A percentile compares a stretch with the other conserved stretches of the same genome.
Conservation (phyloP, 805 yeast genomes). For the Schwanniomyces vanrijiae region DNA sequence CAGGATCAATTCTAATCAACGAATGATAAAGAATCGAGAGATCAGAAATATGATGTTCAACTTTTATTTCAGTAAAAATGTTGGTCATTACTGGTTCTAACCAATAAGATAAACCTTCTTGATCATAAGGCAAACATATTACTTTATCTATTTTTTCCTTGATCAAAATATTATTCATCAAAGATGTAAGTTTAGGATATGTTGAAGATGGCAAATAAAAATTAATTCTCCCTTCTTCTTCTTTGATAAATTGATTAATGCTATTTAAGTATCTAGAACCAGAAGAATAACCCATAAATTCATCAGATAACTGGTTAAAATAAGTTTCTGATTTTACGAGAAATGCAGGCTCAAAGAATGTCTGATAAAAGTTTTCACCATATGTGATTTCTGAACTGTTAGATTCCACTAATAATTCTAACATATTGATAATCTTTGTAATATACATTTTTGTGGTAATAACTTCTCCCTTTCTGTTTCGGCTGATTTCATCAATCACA, state of each 20-base stretch:
- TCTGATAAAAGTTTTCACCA: slow-evolving; percentile 62
- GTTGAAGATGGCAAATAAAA: slow-evolving; percentile 57
- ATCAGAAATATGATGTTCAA: slow-evolving; percentile 31
- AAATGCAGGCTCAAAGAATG: slow-evolving; percentile 66
- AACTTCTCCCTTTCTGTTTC: slow-evolving; percentile 53
- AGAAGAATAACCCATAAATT: slow-evolving; percentile 39
- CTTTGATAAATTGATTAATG: slow-evolving; percentile 52
- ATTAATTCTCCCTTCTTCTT: slow-evolving; percentile 59
- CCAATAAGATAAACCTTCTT: slow-evolving; percentile 62
- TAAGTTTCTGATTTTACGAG: slow-evolving; percentile 54
- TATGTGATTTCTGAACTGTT: slow-evolving; percentile 22
- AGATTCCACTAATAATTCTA: slow-evolving; percentile 59
- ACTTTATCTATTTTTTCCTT: slow-evolving; percentile 56
- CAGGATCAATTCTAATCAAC: slow-evolving; percentile 53
- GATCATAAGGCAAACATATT: slow-evolving; percentile 43
- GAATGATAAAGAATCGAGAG: slow-evolving; percentile 50
- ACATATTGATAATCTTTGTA: slow-evolving; percentile 64
- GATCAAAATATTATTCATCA: slow-evolving; percentile 61
- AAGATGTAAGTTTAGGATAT: slow-evolving; percentile 49
- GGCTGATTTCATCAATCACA: slow-evolving; percentile 55
- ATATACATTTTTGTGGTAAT: slow-evolving; percentile 59
- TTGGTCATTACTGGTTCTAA: slow-evolving; percentile 40
- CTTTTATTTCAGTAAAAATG: slow-evolving; percentile 7
- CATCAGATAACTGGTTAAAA: slow-evolving; percentile 49
- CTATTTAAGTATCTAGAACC: slow-evolving; percentile 59